phyloP scores from a whole-genome alignment of 2,329 filamentous ascomycete species.

The Epichloe scottii region DNA sequence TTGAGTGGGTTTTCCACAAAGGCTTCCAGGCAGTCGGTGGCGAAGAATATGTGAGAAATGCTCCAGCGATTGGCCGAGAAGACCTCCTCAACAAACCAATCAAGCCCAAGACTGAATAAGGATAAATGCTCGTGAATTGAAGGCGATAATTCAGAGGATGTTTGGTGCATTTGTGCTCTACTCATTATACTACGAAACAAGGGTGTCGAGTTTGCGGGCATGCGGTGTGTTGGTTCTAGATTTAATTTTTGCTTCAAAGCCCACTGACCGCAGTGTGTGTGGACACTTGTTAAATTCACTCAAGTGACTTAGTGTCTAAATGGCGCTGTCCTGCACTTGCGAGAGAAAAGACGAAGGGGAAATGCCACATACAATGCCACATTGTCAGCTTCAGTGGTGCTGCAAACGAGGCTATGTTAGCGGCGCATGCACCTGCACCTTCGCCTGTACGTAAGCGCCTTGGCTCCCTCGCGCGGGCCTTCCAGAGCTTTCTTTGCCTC shows the following conservation, averaged over 20 bases:
- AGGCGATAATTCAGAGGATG: constrained; percentile 5
- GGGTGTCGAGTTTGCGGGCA: background rate
- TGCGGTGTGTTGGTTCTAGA: background rate
- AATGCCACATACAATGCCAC: background rate
- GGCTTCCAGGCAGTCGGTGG: constrained; percentile 65
- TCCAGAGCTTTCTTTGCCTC: constrained; percentile 6
- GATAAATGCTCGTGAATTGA: background rate
- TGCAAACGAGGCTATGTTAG: background rate
- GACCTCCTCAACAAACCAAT: constrained; percentile 26
- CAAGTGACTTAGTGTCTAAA: no score
- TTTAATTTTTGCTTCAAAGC: background rate
- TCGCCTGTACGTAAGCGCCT: constrained; percentile 5
- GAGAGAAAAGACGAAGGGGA: no score
- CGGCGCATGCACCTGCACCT: background rate
- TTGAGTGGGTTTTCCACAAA: constrained; percentile 82
- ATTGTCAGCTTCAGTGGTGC: background rate
- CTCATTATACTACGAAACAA: background rate
- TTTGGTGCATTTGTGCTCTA: constrained; percentile 1
- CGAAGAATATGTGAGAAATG: constrained; percentile 38
- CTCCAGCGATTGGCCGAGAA: constrained; percentile 40
- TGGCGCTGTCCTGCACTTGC: no score
- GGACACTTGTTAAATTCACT: no score
- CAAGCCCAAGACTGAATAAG: constrained; percentile 33
- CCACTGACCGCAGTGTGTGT: background rate
- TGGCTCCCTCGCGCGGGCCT: background rate